Evolutionary conservation across 2,329 filamentous ascomycete genomes (phyloP).

Genomic region (Cordyceps javanica): DNA sequence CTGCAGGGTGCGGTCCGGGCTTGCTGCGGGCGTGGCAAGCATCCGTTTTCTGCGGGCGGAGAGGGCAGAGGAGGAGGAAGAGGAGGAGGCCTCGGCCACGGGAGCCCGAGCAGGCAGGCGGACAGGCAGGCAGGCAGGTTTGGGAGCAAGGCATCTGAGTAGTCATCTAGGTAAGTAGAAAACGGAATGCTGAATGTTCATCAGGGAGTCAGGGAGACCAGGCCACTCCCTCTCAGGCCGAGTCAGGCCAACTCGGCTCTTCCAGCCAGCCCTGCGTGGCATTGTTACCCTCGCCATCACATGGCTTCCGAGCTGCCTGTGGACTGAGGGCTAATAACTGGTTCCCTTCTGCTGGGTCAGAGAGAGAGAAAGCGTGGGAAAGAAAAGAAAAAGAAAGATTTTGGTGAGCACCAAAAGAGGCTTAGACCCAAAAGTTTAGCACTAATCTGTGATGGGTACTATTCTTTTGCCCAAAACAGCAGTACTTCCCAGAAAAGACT

Average conservation of each 20-base stretch:
- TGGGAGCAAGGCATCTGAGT: no score
- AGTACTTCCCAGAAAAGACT: background rate
- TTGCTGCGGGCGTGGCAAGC: background rate
- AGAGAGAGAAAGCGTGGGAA: no score
- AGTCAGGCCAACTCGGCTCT: no score
- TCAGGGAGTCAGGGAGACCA: no score
- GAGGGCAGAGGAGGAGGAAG: background rate
- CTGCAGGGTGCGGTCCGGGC: background rate
- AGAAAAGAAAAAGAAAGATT: background rate
- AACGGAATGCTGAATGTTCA: constrained; percentile 11
- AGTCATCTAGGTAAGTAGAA: no score
- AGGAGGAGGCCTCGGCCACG: constrained; percentile 1
- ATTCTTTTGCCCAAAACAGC: background rate
- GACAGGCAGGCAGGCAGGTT: no score
- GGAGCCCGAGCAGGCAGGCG: background rate
- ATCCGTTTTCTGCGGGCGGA: constrained; percentile 2
- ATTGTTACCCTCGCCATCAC: no score
- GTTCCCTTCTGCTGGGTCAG: constrained; percentile 2
- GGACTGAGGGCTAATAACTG: constrained; percentile 11
- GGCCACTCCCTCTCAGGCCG: no score
- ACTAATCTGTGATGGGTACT: background rate
- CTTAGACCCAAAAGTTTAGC: accelerated
- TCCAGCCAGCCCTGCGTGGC: no score
- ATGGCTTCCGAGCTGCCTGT: no score
- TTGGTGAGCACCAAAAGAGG: background rate